Conservation (phyloP, 2,329 filamentous ascomycete species). For the Cryphonectria radicalis region DNA sequence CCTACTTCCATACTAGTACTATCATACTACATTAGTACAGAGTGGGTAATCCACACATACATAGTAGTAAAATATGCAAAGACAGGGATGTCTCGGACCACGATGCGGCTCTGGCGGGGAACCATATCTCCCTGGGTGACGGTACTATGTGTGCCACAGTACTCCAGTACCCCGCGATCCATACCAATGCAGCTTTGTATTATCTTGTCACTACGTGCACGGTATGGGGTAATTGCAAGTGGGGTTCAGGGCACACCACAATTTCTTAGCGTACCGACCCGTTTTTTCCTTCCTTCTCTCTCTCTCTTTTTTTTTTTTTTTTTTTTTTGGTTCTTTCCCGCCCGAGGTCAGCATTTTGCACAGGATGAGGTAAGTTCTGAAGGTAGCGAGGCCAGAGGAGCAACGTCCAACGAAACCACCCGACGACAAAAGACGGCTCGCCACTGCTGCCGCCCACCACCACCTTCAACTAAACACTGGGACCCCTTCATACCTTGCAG, state of each 20-base stretch:
- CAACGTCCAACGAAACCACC: background rate
- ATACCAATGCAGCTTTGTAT: background rate
- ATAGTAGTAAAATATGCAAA: no score
- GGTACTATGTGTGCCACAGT: background rate
- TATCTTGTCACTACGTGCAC: background rate
- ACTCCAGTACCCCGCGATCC: conserved; percentile 2
- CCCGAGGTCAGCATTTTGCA: background rate
- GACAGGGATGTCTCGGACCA: conserved; percentile 16
- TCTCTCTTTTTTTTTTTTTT: no score
- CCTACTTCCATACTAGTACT: background rate
- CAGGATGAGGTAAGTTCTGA: background rate
- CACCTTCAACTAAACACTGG: no score
- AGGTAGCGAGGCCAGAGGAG: background rate
- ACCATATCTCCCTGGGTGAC: background rate
- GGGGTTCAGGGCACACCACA: conserved; percentile 2
- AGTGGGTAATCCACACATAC: background rate
- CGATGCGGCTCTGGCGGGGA: conserved; percentile 20
- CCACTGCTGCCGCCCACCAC: background rate
- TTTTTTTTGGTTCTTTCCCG: background rate
- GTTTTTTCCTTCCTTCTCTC: background rate
- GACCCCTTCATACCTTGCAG: background rate
- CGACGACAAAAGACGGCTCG: background rate
- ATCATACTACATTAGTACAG: background rate
- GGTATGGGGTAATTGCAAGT: background rate
- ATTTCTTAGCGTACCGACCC: background rate